Evolutionary conservation across 768 basidiomycete species (phyloP).

Genomic region (Kwoniella dejecticola): DNA sequence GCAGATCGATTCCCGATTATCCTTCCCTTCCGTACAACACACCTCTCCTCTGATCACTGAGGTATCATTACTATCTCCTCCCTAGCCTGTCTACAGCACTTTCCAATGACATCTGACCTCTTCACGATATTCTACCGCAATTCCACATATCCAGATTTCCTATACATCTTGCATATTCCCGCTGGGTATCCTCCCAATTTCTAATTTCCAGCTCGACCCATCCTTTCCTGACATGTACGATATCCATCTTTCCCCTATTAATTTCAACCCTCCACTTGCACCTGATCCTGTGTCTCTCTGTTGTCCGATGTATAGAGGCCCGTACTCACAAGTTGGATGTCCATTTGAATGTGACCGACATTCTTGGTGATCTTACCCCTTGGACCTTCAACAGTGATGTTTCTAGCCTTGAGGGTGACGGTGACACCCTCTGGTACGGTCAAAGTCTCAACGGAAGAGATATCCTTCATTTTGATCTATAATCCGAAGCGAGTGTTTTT

Average conservation of each 20-base stretch:
- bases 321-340: constrained; percentile 56
- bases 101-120: no score
- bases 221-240: not conserved
- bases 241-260: no score
- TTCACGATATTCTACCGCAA: no score
- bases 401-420: constrained; percentile 82
- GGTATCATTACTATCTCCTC: no score
- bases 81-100: no score
- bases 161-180: not conserved
- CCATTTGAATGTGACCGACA: constrained; percentile 61
- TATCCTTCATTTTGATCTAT: constrained; percentile 55
- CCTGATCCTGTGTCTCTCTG: not conserved
- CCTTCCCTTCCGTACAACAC: no score
- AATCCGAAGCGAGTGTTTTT: not conserved
- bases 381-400: constrained; percentile 89
- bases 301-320: no score
- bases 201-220: not conserved
- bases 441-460: constrained; percentile 55
- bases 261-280: constrained; percentile 1
- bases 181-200: not conserved
- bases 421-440: constrained; percentile 67
- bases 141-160: no score
- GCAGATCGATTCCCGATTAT: not conserved
- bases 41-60: no score
- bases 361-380: constrained; percentile 83